Evolutionary conservation across 495 filamentous ascomycete genomes (phyloP).

Genomic region (Amniculicola lignicola): DNA sequence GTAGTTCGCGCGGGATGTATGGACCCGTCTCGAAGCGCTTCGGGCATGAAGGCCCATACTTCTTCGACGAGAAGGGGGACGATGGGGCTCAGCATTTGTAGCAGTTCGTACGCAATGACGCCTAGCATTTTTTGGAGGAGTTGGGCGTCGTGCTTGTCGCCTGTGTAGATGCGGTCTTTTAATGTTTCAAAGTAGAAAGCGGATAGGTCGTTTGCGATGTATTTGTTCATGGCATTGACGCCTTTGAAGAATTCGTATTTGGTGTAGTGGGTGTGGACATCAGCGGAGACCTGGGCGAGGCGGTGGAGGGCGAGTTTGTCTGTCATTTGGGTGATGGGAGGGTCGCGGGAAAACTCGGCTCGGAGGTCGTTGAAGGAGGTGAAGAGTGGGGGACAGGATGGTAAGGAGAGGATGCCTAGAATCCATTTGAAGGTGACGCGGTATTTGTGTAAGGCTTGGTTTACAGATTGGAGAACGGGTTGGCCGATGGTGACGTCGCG

Average conservation of each 20-base stretch:
- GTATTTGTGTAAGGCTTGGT: constrained; percentile 76
- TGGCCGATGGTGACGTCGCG: constrained; percentile 76
- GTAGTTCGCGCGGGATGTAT: constrained; percentile 56
- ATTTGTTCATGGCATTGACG: constrained; percentile 66
- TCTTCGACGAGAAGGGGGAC: constrained; percentile 85
- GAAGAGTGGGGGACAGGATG: constrained; percentile 34
- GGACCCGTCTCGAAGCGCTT: constrained; percentile 51
- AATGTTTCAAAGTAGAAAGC: constrained; percentile 89
- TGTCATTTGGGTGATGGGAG: constrained; percentile 44
- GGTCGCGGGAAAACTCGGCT: background rate
- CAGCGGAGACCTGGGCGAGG: constrained; percentile 57
- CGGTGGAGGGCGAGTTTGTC: constrained; percentile 78
- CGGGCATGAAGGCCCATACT: constrained; percentile 73
- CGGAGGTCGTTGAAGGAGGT: constrained; percentile 42
- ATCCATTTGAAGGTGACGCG: constrained; percentile 84
- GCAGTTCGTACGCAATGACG: constrained; percentile 64
- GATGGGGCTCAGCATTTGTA: constrained; percentile 75
- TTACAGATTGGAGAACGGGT: constrained; percentile 67
- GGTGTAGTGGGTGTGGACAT: constrained; percentile 60
- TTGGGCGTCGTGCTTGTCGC: constrained; percentile 55
- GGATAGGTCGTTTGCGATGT: constrained; percentile 77
- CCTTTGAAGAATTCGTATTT: constrained; percentile 82
- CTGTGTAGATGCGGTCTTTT: constrained; percentile 88
- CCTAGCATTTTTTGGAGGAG: constrained; percentile 65
- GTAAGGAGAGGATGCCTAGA: constrained; percentile 71